Evolutionary conservation across 1,284 basidiomycete genomes (phyloP).

Genomic region (Ganoderma lucidum): DNA sequence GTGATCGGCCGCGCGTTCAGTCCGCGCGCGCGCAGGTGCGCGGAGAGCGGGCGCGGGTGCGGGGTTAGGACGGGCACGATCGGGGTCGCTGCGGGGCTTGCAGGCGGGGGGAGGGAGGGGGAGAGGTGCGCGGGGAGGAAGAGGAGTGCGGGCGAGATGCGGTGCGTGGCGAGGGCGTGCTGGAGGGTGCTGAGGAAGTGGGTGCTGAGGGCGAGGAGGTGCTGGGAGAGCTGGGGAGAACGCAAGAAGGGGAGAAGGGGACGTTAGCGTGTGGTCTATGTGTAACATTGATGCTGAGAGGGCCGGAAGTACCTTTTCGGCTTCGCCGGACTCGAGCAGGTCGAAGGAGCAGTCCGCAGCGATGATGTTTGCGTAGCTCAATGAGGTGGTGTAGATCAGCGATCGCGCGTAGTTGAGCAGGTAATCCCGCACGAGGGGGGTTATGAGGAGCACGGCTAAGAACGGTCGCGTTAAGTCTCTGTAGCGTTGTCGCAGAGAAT

Average conservation of each 20-base stretch:
- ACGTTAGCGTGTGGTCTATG: conserved; percentile 32
- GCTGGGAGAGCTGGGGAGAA: conserved; percentile 48
- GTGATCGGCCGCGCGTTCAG: conserved; percentile 84
- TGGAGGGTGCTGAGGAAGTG: conserved; percentile 50
- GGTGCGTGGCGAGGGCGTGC: conserved; percentile 39
- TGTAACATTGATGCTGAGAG: conserved; percentile 18
- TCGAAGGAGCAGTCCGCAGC: conserved; percentile 83
- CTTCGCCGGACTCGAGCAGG: conserved; percentile 73
- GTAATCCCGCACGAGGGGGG: conserved; percentile 79
- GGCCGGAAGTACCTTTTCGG: conserved; percentile 53
- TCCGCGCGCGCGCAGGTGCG: conserved; percentile 65
- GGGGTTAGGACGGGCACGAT: conserved; percentile 89
- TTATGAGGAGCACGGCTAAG: conserved; percentile 83
- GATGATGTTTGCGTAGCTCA: conserved; percentile 78
- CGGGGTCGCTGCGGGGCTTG: conserved; percentile 53
- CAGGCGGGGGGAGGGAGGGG: conserved; percentile 16
- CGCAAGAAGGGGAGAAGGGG: background rate
- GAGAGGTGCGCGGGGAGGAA: conserved; percentile 51
- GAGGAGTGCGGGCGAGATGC: conserved; percentile 52
- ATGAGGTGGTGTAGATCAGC: conserved; percentile 89
- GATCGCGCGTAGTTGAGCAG: conserved; percentile 94
- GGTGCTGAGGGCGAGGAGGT: conserved; percentile 49
- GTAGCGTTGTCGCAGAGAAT: background rate
- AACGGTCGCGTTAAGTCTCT: background rate
- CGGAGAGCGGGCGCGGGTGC: conserved; percentile 75